Conservation (phyloP, 805 yeast species). For the Kodamaea hsintzibuensis region DNA sequence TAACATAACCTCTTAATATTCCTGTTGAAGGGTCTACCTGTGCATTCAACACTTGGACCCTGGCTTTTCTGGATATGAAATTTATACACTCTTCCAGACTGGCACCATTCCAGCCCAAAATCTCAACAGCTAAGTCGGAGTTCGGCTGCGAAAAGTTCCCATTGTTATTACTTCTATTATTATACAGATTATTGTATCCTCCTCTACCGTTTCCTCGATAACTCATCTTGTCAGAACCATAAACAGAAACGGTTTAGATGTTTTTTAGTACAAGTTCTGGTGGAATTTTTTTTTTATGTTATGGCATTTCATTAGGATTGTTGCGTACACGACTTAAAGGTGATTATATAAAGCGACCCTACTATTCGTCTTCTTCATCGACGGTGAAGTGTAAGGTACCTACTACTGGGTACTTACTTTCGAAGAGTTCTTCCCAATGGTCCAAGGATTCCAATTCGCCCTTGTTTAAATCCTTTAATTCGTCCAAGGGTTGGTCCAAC, state of each 20-base stretch:
- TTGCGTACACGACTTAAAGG: slow-evolving; percentile 5
- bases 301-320: neutral
- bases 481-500: slow-evolving; percentile 77
- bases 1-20: slow-evolving; percentile 60
- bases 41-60: slow-evolving; percentile 54
- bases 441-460: slow-evolving; percentile 68
- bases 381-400: slow-evolving; percentile 56
- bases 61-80: slow-evolving; percentile 69
- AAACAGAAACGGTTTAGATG: neutral
- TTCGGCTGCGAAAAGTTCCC: slow-evolving; percentile 13
- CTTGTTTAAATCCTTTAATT: slow-evolving; percentile 56
- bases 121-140: slow-evolving; percentile 50
- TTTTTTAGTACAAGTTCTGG: neutral
- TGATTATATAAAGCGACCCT: neutral
- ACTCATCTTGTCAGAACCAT: slow-evolving; percentile 27
- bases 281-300: slow-evolving; percentile 2
- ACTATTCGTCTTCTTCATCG: slow-evolving; percentile 3
- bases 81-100: slow-evolving; percentile 57
- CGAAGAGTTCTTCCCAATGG: slow-evolving; percentile 85
- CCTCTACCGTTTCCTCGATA: slow-evolving; percentile 37
- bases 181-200: slow-evolving; percentile 14
- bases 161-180: slow-evolving; percentile 15
- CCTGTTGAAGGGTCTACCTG: slow-evolving; percentile 50
- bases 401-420: slow-evolving; percentile 74
- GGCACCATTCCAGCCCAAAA: slow-evolving; percentile 83